These are phyloP conservation scores for Chaetomium strumarium DNA, from an alignment of 2,329 filamentous ascomycete genomes.

Conservation along the genomic window DNA sequence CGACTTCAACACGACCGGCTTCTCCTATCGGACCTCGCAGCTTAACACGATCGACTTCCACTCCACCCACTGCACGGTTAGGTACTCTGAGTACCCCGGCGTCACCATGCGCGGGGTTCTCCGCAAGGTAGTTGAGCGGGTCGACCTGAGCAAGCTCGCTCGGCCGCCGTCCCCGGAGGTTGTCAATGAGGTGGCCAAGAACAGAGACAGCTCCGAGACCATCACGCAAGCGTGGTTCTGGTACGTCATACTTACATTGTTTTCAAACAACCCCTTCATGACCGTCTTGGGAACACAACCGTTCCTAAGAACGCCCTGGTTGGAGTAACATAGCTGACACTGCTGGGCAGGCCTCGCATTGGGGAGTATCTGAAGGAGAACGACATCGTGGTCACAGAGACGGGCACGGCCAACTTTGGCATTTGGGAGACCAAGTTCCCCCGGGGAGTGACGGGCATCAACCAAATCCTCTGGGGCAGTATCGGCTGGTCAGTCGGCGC, in stretches of 20 bases:
- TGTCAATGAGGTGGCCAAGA: slow-evolving; percentile 42
- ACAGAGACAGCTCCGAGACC: slow-evolving; percentile 33
- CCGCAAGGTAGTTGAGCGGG: slow-evolving; percentile 57
- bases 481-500: slow-evolving; percentile 57
- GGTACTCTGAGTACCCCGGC: slow-evolving; percentile 72
- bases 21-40: slow-evolving; percentile 71
- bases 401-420: slow-evolving; percentile 82
- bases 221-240: slow-evolving; percentile 73
- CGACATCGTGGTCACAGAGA: slow-evolving; percentile 81
- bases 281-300: too few relatives aligned
- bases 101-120: slow-evolving; percentile 75
- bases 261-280: too few relatives aligned
- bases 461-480: slow-evolving; percentile 68
- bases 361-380: slow-evolving; percentile 59
- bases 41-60: slow-evolving; percentile 78
- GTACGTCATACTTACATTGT: too few relatives aligned
- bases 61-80: slow-evolving; percentile 64
- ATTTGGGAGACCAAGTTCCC: slow-evolving; percentile 84
- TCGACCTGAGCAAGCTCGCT: slow-evolving; percentile 54
- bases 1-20: slow-evolving; percentile 79
- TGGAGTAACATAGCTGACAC: too few relatives aligned
- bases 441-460: slow-evolving; percentile 68
- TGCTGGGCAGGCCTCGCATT: slow-evolving; percentile 49
- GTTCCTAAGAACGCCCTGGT: too few relatives aligned
- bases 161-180: slow-evolving; percentile 46